Base-by-base conservation (phyloP, 768 basidiomycete genomes). In the Boletus barrowsii region DNA sequence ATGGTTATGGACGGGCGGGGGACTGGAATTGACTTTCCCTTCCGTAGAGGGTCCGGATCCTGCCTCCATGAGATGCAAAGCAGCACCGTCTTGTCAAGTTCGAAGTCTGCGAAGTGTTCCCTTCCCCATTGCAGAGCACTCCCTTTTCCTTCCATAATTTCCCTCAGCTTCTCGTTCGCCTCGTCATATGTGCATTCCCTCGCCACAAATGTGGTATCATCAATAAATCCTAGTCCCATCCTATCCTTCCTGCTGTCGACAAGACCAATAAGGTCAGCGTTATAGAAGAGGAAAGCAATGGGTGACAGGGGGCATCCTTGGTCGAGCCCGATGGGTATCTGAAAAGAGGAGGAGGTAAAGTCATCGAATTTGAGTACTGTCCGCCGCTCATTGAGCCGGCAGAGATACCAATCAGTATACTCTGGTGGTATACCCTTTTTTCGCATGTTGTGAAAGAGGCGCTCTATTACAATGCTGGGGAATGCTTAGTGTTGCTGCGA, bases 121-220 rank as follows among this genome's bases (percentile, higher is more conserved):
- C 4, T 4, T 24, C 22, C 22, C 22, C 46, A 47, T 15, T 3
- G 20, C 8, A 47, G 9, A 1, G 35, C 24, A 0, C 47, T 35
- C 0, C 8, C 5, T 0, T 26, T 10, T 0, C 2, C 3, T 10
- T 47, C 35, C 36, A 47, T 37, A 0, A 47, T 5, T 0, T 37
- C 5, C 3, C 6, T 36, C 0, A 47, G 17, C 10, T 26, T 24
- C 9, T n/a, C 3, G 22, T 47, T 47, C 3, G 47, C 22, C n/a
- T 47, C 35, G 4, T 47, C 15, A 0, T 10, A 11, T 0, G 11
- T 26, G 2, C 10, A 26, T 1, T 22, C 47, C 4, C 35, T 22
- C 3, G 35, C 36, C 0, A 3, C 8, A 24, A n/a, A 47, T 8
- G 47, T 35, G 0, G 15, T 47, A 22, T 47, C 14, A 6, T 47